A percentile compares a stretch with the other conserved stretches of the same genome.
phyloP scores from a whole-genome alignment of 1,284 basidiomycete genomes.

The Austropuccinia psidii region DNA sequence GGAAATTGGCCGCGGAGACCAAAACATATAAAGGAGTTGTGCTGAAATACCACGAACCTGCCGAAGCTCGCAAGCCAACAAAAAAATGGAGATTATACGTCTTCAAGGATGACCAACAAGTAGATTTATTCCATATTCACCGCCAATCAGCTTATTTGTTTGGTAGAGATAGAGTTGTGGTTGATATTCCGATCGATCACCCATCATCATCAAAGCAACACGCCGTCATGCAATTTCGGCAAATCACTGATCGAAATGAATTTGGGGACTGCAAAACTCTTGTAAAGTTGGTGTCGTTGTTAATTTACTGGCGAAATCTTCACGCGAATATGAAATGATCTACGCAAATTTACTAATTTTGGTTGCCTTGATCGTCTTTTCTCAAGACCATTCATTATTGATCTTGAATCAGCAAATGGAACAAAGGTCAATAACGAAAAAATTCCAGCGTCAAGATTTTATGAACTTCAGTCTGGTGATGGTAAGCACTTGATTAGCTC shows the following conservation, averaged over 20 bases:
- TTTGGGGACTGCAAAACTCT: slow-evolving; percentile 67
- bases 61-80: slow-evolving; percentile 85
- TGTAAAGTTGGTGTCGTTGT: slow-evolving; percentile 61
- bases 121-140: slow-evolving; percentile 84
- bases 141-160: slow-evolving; percentile 89
- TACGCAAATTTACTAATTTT: background rate
- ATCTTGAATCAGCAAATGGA: slow-evolving; percentile 93
- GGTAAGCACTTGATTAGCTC: slow-evolving; percentile 54
- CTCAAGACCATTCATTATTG: slow-evolving; percentile 80
- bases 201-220: slow-evolving; percentile 98
- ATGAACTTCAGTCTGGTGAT: slow-evolving; percentile 77
- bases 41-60: slow-evolving; percentile 97
- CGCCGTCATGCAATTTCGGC: slow-evolving; percentile 88
- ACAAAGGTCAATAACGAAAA: slow-evolving; percentile 79
- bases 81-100: slow-evolving; percentile 91
- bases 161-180: slow-evolving; percentile 77
- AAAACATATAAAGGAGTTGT: slow-evolving; percentile 80
- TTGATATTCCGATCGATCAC: slow-evolving; percentile 85
- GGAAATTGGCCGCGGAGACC: slow-evolving; percentile 86
- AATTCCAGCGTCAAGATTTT: slow-evolving; percentile 80
- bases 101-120: slow-evolving; percentile 87
- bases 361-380: background rate
- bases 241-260: slow-evolving; percentile 76
- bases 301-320: background rate
- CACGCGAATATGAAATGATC: background rate